Evolutionary conservation across 805 yeast species (phyloP).

Genomic region (Schwanniomyces pseudopolymorphus): DNA sequence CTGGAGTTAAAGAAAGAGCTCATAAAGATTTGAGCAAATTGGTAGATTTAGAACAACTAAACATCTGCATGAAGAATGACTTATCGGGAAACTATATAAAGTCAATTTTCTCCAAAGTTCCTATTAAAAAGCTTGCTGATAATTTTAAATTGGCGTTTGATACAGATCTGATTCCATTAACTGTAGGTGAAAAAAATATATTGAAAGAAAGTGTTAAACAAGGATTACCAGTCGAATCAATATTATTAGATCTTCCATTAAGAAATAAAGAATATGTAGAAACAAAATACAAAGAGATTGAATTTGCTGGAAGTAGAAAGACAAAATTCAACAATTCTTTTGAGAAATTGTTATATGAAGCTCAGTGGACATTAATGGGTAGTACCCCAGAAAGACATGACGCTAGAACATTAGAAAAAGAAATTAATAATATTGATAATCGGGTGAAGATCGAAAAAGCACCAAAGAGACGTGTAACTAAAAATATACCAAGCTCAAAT

Average conservation of each 20-base stretch:
- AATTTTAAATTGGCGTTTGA: not conserved
- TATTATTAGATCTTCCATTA: slow-evolving; percentile 21
- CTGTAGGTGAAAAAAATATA: slow-evolving; percentile 23
- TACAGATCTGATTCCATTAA: slow-evolving; percentile 12
- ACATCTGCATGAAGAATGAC: slow-evolving; percentile 13
- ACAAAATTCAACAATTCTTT: slow-evolving; percentile 24
- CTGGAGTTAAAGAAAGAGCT: not conserved
- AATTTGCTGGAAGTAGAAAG: slow-evolving; percentile 24
- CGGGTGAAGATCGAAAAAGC: not conserved
- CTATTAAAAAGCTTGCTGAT: slow-evolving; percentile 1
- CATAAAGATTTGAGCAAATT: not conserved
- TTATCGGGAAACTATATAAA: slow-evolving; percentile 15
- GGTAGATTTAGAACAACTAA: not conserved
- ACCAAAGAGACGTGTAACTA: slow-evolving; percentile 9
- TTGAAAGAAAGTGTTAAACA: slow-evolving; percentile 16
- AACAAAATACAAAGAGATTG: slow-evolving; percentile 20
- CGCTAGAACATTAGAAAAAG: slow-evolving; percentile 2
- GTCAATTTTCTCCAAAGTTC: slow-evolving; percentile 11
- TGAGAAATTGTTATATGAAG: slow-evolving; percentile 39
- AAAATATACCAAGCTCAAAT: slow-evolving; percentile 9
- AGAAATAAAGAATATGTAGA: slow-evolving; percentile 20
- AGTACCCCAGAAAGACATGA: slow-evolving; percentile 1
- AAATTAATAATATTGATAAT: slow-evolving; percentile 12
- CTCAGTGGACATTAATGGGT: slow-evolving; percentile 31
- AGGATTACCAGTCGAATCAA: slow-evolving; percentile 11